Evolutionary conservation across 345 rosid genomes (phyloP).

Genomic region (Citrus trifoliata): DNA sequence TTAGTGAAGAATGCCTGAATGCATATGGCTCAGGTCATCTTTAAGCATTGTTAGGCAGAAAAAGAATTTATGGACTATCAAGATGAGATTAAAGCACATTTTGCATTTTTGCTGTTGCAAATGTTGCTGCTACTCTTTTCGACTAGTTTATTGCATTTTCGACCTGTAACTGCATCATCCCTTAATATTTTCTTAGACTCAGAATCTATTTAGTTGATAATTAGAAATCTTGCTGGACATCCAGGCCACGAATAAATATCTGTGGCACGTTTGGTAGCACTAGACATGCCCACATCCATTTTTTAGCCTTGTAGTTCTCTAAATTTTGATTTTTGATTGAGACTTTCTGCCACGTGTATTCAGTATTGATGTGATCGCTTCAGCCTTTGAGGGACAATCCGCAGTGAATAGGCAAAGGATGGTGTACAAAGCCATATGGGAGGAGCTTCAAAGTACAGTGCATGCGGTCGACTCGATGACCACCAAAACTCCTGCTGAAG

Average conservation of each 20-base stretch:
- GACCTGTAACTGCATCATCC: not conserved
- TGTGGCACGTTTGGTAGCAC: not conserved
- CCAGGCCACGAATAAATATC: not conserved
- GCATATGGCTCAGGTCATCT: not conserved
- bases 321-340: not conserved
- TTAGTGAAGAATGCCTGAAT: not conserved
- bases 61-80: not conserved
- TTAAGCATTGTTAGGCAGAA: not conserved
- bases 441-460: conserved; percentile 91
- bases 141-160: too few relatives aligned
- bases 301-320: not conserved
- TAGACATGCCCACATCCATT: too few relatives aligned
- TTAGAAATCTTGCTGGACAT: not conserved
- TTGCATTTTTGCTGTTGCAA: not conserved
- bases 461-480: conserved; percentile 98
- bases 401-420: conserved; percentile 93
- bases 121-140: not conserved
- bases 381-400: conserved; percentile 81
- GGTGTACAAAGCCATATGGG: conserved; percentile 99
- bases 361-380: conserved; percentile 83
- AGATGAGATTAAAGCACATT: not conserved
- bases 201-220: not conserved
- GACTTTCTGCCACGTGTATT: conserved; percentile 6
- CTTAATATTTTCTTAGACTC: too few relatives aligned
- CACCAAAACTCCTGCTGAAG: conserved; percentile 78